Evolutionary conservation across 257 asterid species (phyloP).

Genomic region (Coffea eugenioides): DNA sequence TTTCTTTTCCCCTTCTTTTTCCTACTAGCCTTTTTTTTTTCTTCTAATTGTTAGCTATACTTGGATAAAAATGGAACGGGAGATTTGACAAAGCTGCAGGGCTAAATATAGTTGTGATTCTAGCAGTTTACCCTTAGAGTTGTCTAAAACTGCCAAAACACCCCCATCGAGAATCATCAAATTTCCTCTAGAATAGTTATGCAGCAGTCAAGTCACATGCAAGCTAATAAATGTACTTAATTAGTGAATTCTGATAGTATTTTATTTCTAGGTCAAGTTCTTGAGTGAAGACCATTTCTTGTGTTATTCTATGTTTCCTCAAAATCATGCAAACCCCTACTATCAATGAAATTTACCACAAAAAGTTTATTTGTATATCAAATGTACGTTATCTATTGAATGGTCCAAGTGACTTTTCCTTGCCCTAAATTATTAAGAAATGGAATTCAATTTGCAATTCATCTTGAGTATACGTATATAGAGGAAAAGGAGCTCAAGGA

Average conservation of each 20-base stretch:
- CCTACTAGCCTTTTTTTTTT: not conserved
- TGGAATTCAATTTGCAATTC: not conserved
- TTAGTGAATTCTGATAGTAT: too few relatives aligned
- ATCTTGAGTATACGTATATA: too few relatives aligned
- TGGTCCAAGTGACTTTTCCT: too few relatives aligned
- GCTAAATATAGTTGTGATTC: slow-evolving; percentile 25
- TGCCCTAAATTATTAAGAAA: too few relatives aligned
- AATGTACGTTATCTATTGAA: too few relatives aligned
- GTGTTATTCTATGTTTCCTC: too few relatives aligned
- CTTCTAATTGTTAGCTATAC: not conserved
- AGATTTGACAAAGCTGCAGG: not conserved
- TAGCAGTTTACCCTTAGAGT: slow-evolving; percentile 17
- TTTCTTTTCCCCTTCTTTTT: not conserved
- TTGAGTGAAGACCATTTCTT: not conserved
- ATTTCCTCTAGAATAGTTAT: not conserved
- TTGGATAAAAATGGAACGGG: not conserved
- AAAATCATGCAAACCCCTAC: too few relatives aligned
- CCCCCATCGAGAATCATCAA: slow-evolving; percentile 6
- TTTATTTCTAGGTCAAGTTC: not conserved
- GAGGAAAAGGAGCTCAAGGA: not conserved
- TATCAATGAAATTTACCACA: too few relatives aligned
- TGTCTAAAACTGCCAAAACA: slow-evolving; percentile 15
- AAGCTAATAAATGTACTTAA: not conserved
- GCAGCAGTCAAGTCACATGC: too few relatives aligned
- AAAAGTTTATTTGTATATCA: too few relatives aligned